Evolutionary conservation across 495 filamentous ascomycete species (phyloP).

Genomic region (Penicillium verhagenii): DNA sequence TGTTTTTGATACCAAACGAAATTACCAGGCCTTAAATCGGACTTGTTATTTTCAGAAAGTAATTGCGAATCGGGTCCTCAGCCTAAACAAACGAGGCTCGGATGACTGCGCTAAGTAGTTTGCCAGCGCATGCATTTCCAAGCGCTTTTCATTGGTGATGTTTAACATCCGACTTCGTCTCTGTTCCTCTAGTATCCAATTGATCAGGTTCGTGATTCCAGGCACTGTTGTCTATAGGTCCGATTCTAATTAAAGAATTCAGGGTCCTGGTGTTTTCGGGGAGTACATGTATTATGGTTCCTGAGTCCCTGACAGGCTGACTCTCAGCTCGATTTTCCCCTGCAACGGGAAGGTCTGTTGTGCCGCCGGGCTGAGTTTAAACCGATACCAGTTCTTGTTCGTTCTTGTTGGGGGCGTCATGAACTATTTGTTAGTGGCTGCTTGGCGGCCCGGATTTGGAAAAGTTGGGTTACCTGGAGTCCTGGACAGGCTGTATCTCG

Average conservation of each 20-base stretch:
- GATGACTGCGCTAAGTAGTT: background rate
- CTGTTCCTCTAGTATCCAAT: background rate
- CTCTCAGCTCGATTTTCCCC: background rate
- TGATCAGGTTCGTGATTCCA: background rate
- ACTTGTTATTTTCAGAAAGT: background rate
- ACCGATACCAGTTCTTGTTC: background rate
- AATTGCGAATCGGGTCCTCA: too few relatives aligned
- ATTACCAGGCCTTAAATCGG: background rate
- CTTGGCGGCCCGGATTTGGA: background rate
- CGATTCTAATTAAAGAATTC: background rate
- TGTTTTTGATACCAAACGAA: background rate
- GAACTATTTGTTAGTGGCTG: background rate
- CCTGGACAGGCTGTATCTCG: too few relatives aligned
- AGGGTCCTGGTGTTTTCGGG: background rate
- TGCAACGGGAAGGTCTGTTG: too few relatives aligned
- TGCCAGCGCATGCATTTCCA: background rate
- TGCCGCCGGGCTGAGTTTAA: background rate
- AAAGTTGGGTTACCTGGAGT: background rate
- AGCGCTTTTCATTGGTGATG: background rate
- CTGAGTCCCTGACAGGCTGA: background rate
- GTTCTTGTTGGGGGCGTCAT: too few relatives aligned
- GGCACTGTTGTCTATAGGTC: background rate
- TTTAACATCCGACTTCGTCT: background rate
- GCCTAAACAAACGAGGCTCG: background rate
- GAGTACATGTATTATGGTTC: background rate